Conservation (phyloP, 2,329 filamentous ascomycete species). For the Phaeosphaeria sp. region DNA sequence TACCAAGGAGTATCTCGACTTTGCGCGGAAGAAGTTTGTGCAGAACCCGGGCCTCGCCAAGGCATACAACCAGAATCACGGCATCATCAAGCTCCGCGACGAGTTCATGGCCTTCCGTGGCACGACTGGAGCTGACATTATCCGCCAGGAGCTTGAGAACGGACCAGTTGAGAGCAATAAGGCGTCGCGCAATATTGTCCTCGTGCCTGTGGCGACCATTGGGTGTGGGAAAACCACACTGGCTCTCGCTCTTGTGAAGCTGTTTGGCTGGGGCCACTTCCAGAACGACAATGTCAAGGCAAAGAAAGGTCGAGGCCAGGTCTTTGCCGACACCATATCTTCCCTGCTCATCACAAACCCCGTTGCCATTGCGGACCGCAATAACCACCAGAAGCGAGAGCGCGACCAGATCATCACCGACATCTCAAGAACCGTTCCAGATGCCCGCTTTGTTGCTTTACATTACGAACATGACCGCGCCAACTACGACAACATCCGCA, state of each 20-base stretch:
- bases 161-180: conserved; percentile 60
- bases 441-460: conserved; percentile 79
- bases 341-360: conserved; percentile 68
- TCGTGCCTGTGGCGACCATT: conserved; percentile 92
- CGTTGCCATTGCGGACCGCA: conserved; percentile 89
- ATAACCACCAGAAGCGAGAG: conserved; percentile 90
- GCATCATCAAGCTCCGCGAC: conserved; percentile 89
- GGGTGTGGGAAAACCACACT: conserved; percentile 97
- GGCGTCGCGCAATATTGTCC: conserved; percentile 72
- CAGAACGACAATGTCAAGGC: conserved; percentile 96
- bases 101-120: conserved; percentile 86
- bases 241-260: conserved; percentile 77
- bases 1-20: conserved; percentile 88
- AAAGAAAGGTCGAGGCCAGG: conserved; percentile 74
- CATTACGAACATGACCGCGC: conserved; percentile 81
- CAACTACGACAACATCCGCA: conserved; percentile 74
- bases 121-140: conserved; percentile 86
- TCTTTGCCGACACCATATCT: conserved; percentile 76
- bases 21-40: conserved; percentile 76
- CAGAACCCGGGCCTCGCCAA: conserved; percentile 71
- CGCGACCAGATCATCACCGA: conserved; percentile 87
- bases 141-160: conserved; percentile 71
- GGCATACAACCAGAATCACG: conserved; percentile 85
- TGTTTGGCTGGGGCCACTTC: conserved; percentile 91
- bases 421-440: conserved; percentile 66